phyloP scores from a whole-genome alignment of 2,329 filamentous ascomycete species.

The Bimuria novae-zelandiae region DNA sequence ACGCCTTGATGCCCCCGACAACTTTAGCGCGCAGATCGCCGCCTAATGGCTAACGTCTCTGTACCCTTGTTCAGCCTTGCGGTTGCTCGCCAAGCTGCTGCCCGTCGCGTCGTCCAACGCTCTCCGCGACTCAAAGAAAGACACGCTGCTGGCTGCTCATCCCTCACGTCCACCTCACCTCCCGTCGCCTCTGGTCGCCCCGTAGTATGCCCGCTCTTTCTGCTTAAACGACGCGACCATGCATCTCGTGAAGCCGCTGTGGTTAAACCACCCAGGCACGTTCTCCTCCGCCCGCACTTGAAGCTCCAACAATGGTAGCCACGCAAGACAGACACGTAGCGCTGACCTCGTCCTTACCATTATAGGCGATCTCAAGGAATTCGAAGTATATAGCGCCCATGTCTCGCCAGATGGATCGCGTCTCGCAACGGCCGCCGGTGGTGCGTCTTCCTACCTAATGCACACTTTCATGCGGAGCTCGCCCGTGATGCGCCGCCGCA shows the following conservation, averaged over 20 bases:
- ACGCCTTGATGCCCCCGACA: background rate
- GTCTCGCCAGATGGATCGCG: constrained; percentile 92
- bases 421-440: constrained; percentile 91
- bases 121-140: constrained; percentile 26
- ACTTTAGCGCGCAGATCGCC: constrained; percentile 29
- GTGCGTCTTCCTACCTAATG: constrained; percentile 55
- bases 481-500: constrained; percentile 23
- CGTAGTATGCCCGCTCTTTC: constrained; percentile 29
- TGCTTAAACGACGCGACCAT: constrained; percentile 41
- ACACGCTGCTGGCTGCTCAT: constrained; percentile 13
- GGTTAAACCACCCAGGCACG: constrained; percentile 89
- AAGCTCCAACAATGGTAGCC: background rate
- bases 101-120: constrained; percentile 29
- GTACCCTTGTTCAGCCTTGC: constrained; percentile 22
- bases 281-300: constrained; percentile 23
- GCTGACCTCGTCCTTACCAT: constrained; percentile 12
- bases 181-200: constrained; percentile 28
- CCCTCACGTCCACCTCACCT: background rate
- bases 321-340: background rate
- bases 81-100: constrained; percentile 26
- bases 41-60: constrained; percentile 35
- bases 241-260: constrained; percentile 85
- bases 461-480: constrained; percentile 16
- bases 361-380: constrained; percentile 91
- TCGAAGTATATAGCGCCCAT: constrained; percentile 98